These are phyloP conservation scores for Volvox africanus DNA, from an alignment of 139 green algal genomes.

Conservation along the genomic window DNA sequence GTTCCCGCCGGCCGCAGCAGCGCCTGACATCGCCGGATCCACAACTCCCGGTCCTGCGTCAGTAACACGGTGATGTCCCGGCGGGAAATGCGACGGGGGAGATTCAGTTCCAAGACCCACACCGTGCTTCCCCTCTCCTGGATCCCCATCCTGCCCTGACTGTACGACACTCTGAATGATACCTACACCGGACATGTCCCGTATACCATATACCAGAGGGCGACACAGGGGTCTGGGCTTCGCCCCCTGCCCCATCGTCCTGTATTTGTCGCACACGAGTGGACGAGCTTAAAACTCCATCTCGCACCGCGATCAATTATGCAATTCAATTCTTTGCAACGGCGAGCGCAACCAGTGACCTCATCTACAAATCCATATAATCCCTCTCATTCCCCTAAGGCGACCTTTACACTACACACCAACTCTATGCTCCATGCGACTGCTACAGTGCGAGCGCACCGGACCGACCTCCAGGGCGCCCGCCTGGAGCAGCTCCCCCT, in stretches of 20 bases:
- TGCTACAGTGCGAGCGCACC: not conserved
- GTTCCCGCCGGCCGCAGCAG: not conserved
- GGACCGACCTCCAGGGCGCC: not conserved
- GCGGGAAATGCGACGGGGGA: too few species aligned
- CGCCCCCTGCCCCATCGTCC: not conserved
- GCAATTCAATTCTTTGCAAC: too few species aligned
- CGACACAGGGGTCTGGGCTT: not conserved
- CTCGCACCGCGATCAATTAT: not conserved
- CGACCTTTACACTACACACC: not conserved
- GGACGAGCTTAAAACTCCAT: not conserved
- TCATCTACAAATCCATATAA: too few species aligned
- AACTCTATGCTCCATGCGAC: not conserved
- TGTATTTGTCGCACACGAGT: too few species aligned
- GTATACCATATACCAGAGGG: not conserved
- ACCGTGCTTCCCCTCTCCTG: not conserved
- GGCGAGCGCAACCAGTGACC: too few species aligned
- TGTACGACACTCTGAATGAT: not conserved
- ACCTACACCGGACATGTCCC: not conserved
- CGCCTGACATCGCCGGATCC: not conserved
- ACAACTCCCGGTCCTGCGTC: constrained; percentile 8
- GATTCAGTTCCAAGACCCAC: too few species aligned
- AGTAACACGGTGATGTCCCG: not conserved
- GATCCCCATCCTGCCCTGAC: not conserved
- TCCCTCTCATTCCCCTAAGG: not conserved
- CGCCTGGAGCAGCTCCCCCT: not conserved